A percentile compares a stretch with the other conserved stretches of the same genome.
Evolutionary conservation across 2,329 filamentous ascomycete genomes (phyloP).

Genomic region (Neofusicoccum sp.): DNA sequence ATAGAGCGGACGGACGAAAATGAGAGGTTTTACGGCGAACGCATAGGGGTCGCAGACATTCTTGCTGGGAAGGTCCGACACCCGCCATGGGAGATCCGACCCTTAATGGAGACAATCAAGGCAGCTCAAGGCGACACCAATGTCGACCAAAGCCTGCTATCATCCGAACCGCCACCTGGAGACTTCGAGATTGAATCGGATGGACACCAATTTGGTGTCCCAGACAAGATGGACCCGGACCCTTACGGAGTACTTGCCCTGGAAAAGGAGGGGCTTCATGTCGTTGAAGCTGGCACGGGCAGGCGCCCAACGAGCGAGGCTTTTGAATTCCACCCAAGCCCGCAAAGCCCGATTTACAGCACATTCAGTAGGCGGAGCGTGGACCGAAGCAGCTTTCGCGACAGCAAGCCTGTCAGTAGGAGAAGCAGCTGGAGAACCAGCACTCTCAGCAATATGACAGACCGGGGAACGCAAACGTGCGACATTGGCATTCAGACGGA

Average conservation of each 20-base stretch:
- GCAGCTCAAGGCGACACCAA: conserved; percentile 82
- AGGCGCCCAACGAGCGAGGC: conserved; percentile 73
- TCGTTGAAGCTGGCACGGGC: conserved; percentile 83
- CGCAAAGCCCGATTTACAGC: conserved; percentile 70
- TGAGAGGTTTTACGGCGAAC: conserved; percentile 77
- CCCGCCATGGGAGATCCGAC: conserved; percentile 57
- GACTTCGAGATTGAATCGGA: conserved; percentile 64
- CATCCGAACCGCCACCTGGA: conserved; percentile 72
- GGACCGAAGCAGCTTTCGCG: conserved; percentile 63
- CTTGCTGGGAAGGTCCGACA: conserved; percentile 61
- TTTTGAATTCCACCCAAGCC: conserved; percentile 79
- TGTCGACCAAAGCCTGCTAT: conserved; percentile 69
- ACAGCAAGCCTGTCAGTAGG: conserved; percentile 37
- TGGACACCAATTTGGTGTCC: conserved; percentile 72
- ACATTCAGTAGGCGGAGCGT: conserved; percentile 67
- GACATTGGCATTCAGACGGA: conserved; percentile 65
- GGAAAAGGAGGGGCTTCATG: conserved; percentile 87
- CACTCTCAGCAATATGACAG: conserved; percentile 64
- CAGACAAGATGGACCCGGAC: conserved; percentile 79
- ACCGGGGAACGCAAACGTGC: conserved; percentile 67
- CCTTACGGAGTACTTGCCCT: conserved; percentile 88
- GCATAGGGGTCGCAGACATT: conserved; percentile 64
- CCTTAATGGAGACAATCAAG: conserved; percentile 81
- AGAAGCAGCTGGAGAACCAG: conserved; percentile 70
- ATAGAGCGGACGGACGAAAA: conserved; percentile 87